Evolutionary conservation across 768 basidiomycete species (phyloP), one percentile per base, ranked within the genome.

Genomic region (Leccinum subtestaceum): DNA sequence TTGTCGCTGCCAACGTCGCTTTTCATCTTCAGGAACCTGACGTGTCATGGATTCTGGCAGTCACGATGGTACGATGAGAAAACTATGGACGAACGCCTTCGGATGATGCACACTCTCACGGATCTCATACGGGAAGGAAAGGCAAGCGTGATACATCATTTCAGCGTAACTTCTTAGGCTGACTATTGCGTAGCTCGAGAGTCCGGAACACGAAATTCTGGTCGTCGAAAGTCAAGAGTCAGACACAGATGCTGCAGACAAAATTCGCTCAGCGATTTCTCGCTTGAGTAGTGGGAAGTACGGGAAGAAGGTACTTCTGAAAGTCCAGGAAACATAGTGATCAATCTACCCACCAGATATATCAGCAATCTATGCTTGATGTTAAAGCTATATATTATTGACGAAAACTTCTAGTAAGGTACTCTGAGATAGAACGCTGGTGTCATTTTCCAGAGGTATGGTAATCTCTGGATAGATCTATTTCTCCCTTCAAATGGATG

Each of bases 11-110:
- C 93, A 1, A 87, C 89, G 0, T 88, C 89, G 0, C 75, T 86
- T 21, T 87, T 91, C 73, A 93, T 95, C 60, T 95, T 95, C 79
- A 91, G 86, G 62, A 89, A 91, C 70, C 76, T 95, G 62, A 87
- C 81, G 0, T 79, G 80, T 23, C 87, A 84, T 52, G 93, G 91
- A 5, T 92, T 87, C 71, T 93, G 91, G 89, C 87, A 90, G 70
- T 84, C 77, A 53, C 78, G 80, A 31, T 91, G 90, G 90, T 88
- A 88, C 61, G 70, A 72, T 25, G 71, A 78, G 27, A 80, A 82
- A 53, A 68, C 78, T 15, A 72, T 69, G 23, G 71, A 75, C 13
- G 83, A 88, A 63, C 76, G 85, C 45, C 76, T 81, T 56, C 67
- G 66, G 4, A 63, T 90, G 65, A 81, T 89, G 72, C 59, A 70